Conservation (phyloP, 2,329 filamentous ascomycete species). For the Mycosphaerella sp. region DNA sequence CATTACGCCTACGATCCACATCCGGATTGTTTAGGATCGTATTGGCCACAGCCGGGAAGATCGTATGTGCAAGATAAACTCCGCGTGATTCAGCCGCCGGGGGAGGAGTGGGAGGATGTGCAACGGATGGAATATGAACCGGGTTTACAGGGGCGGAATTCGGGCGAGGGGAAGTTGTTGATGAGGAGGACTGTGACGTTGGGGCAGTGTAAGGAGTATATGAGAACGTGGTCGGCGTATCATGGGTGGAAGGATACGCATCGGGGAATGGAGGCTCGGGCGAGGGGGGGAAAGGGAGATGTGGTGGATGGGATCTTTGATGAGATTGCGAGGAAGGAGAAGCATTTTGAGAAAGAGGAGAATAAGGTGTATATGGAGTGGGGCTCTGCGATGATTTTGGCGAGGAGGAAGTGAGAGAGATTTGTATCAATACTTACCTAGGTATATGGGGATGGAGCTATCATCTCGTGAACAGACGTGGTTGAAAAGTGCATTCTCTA, state of each 20-base stretch:
- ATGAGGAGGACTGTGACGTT: conserved; percentile 51
- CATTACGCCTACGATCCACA: conserved; percentile 49
- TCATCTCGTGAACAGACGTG: too few relatives aligned
- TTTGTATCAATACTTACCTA: neutral
- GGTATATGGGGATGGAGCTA: too few relatives aligned
- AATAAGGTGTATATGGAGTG: conserved; percentile 53
- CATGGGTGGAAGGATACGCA: conserved; percentile 54
- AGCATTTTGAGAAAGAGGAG: conserved; percentile 44
- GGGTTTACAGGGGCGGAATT: conserved; percentile 37
- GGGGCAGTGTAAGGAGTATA: conserved; percentile 55
- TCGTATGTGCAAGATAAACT: conserved; percentile 49
- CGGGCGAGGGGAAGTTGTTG: conserved; percentile 42
- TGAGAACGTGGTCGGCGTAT: conserved; percentile 55
- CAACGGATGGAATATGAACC: conserved; percentile 54
- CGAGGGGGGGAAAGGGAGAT: conserved; percentile 54
- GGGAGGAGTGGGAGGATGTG: conserved; percentile 48
- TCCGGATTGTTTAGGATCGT: conserved; percentile 48
- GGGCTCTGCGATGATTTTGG: conserved; percentile 56
- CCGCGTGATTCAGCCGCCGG: conserved; percentile 48
- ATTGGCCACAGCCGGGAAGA: conserved; percentile 58
- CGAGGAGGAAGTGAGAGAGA: conserved; percentile 36
- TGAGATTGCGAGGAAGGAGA: conserved; percentile 49
- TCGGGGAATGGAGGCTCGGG: conserved; percentile 44
- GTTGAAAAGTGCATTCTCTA: too few relatives aligned
- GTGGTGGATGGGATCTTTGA: conserved; percentile 58